Conservation (phyloP, 768 basidiomycete species). For the Myochromella boudieri region DNA sequence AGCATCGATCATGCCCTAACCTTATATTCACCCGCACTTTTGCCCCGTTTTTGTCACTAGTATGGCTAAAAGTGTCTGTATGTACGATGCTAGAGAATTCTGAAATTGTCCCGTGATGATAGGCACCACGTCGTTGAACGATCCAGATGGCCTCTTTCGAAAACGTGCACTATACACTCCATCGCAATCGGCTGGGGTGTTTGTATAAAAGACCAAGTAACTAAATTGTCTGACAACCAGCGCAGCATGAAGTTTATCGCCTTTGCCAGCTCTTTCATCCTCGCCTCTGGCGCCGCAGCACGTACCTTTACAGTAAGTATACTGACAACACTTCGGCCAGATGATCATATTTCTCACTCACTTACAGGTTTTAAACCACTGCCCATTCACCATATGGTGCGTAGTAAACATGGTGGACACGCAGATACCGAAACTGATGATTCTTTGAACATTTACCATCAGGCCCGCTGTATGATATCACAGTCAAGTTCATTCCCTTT, state of each 20-base stretch:
- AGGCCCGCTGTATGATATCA: constrained; percentile 37
- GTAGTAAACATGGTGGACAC: constrained; percentile 11
- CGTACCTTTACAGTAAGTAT: constrained; percentile 54
- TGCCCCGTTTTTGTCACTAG: too few species aligned
- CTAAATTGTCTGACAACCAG: too few species aligned
- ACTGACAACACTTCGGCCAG: background rate
- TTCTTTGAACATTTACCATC: too few species aligned
- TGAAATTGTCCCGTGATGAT: too few species aligned
- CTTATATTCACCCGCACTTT: too few species aligned
- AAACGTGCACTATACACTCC: too few species aligned
- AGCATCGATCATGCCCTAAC: too few species aligned
- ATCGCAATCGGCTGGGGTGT: too few species aligned
- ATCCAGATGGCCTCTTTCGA: too few species aligned
- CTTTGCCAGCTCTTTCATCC: constrained; percentile 15
- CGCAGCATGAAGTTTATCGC: constrained; percentile 28
- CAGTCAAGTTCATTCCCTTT: background rate
- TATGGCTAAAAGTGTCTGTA: too few species aligned
- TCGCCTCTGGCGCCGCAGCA: constrained; percentile 34
- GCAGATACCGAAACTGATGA: background rate
- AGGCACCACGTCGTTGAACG: too few species aligned
- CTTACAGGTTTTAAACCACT: constrained; percentile 51
- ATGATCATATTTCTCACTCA: background rate
- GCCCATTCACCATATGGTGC: constrained; percentile 71
- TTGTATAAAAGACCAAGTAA: constrained; percentile 1
- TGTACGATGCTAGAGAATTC: too few species aligned